Conservation (phyloP, 2,329 filamentous ascomycete species). For the Fusarium equiseti region DNA sequence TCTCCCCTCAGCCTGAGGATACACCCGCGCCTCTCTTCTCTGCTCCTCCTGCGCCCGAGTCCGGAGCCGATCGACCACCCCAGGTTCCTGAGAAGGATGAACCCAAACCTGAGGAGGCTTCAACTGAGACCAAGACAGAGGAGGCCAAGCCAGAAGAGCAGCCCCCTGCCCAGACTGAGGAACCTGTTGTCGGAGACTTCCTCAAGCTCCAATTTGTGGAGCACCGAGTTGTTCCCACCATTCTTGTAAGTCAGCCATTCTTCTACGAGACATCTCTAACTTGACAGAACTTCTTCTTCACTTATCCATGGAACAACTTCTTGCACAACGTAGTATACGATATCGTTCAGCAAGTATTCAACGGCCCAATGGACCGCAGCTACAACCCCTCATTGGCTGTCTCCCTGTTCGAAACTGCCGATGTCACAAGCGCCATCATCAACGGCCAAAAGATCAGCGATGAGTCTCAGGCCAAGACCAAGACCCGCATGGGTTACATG, state of each 20-base stretch:
- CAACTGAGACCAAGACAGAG: slow-evolving; percentile 17
- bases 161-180: slow-evolving; percentile 41
- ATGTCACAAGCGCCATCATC: slow-evolving; percentile 91
- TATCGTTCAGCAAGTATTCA: slow-evolving; percentile 98
- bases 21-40: slow-evolving; percentile 73
- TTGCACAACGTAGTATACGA: slow-evolving; percentile 99
- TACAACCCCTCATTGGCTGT: slow-evolving; percentile 92
- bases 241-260: slow-evolving; percentile 73
- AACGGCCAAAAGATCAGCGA: slow-evolving; percentile 90
- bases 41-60: slow-evolving; percentile 47
- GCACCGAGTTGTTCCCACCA: slow-evolving; percentile 92
- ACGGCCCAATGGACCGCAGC: slow-evolving; percentile 95
- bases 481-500: slow-evolving; percentile 97
- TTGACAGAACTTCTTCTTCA: slow-evolving; percentile 91
- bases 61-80: slow-evolving; percentile 44
- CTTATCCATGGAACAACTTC: slow-evolving; percentile 99
- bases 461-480: slow-evolving; percentile 82
- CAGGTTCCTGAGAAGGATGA: slow-evolving; percentile 38
- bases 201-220: slow-evolving; percentile 98
- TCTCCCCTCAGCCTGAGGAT: slow-evolving; percentile 73
- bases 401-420: slow-evolving; percentile 90
- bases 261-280: slow-evolving; percentile 26
- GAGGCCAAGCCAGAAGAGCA: slow-evolving; percentile 27
- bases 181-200: slow-evolving; percentile 91
- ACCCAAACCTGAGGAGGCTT: not conserved